Evolutionary conservation across 2,329 filamentous ascomycete genomes (phyloP).

Genomic region (Annulohypoxylon truncatum): DNA sequence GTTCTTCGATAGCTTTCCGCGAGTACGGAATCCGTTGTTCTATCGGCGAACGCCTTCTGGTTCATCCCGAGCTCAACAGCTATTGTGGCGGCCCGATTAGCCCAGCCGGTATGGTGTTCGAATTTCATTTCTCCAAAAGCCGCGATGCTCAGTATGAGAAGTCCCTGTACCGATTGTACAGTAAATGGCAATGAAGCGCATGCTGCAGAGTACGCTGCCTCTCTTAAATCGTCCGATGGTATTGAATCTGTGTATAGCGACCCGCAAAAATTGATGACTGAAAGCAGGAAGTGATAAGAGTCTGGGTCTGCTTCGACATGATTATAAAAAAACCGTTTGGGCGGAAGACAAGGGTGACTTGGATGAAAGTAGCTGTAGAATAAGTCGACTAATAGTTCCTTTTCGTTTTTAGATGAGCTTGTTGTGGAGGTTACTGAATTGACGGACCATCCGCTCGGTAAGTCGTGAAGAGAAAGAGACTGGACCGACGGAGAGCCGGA

Average conservation of each 20-base stretch:
- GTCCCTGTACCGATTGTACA: slow-evolving; percentile 51
- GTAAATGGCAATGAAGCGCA: slow-evolving; percentile 51
- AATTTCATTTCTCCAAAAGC: slow-evolving; percentile 49
- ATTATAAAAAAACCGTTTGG: slow-evolving; percentile 49
- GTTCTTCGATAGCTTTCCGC: slow-evolving; percentile 57
- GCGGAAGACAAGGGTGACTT: slow-evolving; percentile 53
- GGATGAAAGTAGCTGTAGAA: slow-evolving; percentile 50
- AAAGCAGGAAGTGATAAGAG: slow-evolving; percentile 51
- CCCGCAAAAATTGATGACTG: slow-evolving; percentile 54
- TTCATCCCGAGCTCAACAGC: slow-evolving; percentile 52
- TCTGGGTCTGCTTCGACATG: slow-evolving; percentile 50
- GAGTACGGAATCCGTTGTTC: slow-evolving; percentile 51
- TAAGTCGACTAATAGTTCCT: slow-evolving; percentile 32
- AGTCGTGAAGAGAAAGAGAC: slow-evolving; percentile 34
- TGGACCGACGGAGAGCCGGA: slow-evolving; percentile 34
- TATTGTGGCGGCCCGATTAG: slow-evolving; percentile 47
- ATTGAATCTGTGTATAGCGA: slow-evolving; percentile 51
- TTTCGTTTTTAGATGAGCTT: slow-evolving; percentile 42
- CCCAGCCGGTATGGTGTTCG: slow-evolving; percentile 47
- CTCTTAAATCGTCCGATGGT: slow-evolving; percentile 49
- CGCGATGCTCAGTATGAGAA: slow-evolving; percentile 48
- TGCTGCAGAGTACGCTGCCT: slow-evolving; percentile 49
- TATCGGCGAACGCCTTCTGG: slow-evolving; percentile 48
- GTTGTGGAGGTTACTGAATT: slow-evolving; percentile 35
- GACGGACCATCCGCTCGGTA: slow-evolving; percentile 44